Conservation (phyloP, 2,329 filamentous ascomycete species). For the Fusarium sp. region DNA sequence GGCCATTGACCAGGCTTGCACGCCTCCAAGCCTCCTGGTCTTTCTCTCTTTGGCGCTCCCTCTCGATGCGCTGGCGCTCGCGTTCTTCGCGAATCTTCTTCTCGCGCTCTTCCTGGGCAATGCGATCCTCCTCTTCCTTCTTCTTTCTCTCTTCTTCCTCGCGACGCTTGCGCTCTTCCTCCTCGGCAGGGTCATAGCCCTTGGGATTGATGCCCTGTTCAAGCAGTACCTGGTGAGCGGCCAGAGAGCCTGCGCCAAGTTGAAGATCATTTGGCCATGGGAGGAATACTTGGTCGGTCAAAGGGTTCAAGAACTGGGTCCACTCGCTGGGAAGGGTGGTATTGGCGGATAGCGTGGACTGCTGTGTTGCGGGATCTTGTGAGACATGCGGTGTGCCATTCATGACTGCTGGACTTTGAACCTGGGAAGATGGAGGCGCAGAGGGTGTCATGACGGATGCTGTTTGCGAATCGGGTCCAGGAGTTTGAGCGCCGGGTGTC, state of each 20-base stretch:
- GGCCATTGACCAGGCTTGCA: slow-evolving; percentile 49
- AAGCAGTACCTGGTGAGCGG: slow-evolving; percentile 69
- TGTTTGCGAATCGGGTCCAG: slow-evolving; percentile 47
- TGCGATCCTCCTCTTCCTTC: slow-evolving; percentile 59
- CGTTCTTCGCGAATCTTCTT: slow-evolving; percentile 54
- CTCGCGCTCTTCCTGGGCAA: slow-evolving; percentile 60
- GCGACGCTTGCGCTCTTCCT: slow-evolving; percentile 62
- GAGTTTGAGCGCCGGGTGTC: slow-evolving; percentile 49
- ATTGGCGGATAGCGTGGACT: slow-evolving; percentile 47
- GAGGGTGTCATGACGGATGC: slow-evolving; percentile 49
- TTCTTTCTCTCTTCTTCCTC: slow-evolving; percentile 62
- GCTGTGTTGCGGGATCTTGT: slow-evolving; percentile 50
- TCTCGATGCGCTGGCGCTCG: slow-evolving; percentile 55
- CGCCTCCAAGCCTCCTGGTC: slow-evolving; percentile 57
- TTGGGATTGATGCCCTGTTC: slow-evolving; percentile 72
- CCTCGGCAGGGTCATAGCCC: slow-evolving; percentile 67
- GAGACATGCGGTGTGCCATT: slow-evolving; percentile 49
- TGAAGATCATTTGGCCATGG: slow-evolving; percentile 81
- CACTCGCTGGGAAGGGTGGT: slow-evolving; percentile 62
- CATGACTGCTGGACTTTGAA: slow-evolving; percentile 49
- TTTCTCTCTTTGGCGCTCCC: slow-evolving; percentile 56
- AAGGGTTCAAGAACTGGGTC: slow-evolving; percentile 64
- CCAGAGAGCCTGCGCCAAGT: slow-evolving; percentile 76
- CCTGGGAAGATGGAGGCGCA: slow-evolving; percentile 49
- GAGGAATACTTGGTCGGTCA: slow-evolving; percentile 70